Percentiles rank a stretch among this genome's conserved stretches.
These are phyloP conservation scores for Piper betle DNA, from an alignment of 164 flowering plant genomes.

Conservation along the genomic window DNA sequence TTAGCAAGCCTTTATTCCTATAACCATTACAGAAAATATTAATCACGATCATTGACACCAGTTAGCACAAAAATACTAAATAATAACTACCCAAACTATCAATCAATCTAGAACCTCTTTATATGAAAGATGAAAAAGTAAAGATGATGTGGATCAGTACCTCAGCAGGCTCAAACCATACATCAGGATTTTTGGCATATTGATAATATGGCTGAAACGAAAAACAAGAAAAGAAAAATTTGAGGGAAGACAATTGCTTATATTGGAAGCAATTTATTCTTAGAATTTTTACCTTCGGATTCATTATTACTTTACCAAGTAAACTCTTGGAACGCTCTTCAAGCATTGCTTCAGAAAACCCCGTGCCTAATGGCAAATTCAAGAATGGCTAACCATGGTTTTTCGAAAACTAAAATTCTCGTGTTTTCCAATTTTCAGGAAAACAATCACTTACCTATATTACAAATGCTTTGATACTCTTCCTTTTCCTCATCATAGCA, in stretches of 20 bases:
- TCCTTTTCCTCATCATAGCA: constrained; percentile 81
- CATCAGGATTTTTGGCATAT: constrained; percentile 79
- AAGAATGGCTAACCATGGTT: neutral
- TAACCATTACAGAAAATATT: no score
- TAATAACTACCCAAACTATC: neutral
- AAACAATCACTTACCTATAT: constrained; percentile 44
- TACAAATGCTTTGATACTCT: constrained; percentile 93
- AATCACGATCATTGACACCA: no score
- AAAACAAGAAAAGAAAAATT: constrained; percentile 3
- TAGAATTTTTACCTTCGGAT: constrained; percentile 45
- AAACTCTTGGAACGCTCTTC: constrained; percentile 87
- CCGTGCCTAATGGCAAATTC: constrained; percentile 52
- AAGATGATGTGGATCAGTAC: constrained; percentile 17
- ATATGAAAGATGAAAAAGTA: no score
- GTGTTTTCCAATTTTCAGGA: neutral
- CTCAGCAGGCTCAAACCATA: constrained; percentile 96
- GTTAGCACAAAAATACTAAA: no score
- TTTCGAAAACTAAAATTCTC: neutral
- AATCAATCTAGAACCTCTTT: neutral
- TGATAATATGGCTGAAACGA: constrained; percentile 65
- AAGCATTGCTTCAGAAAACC: constrained; percentile 80
- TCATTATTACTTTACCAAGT: constrained; percentile 57
- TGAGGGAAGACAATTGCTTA: neutral
- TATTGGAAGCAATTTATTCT: neutral
- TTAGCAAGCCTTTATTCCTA: no score